These are phyloP conservation scores for Phlyctochytrium arcticum DNA, from an alignment of 192 early-diverging fungal genomes.

Conservation along the genomic window DNA sequence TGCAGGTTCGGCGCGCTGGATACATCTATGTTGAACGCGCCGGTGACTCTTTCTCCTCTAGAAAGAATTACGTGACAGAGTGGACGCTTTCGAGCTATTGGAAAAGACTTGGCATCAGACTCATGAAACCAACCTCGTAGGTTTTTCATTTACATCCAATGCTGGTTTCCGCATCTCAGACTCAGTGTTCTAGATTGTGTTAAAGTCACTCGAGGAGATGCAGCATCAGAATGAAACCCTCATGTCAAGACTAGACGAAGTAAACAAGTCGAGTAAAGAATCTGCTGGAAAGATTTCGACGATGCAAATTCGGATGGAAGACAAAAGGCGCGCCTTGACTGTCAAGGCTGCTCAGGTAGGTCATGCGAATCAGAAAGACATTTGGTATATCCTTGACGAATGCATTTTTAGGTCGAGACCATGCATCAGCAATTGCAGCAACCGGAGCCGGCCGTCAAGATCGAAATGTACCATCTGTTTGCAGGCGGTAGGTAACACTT, in stretches of 20 bases:
- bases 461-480: neutral
- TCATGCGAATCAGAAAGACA: neutral
- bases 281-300: neutral
- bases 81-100: too few species aligned
- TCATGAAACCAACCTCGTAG: conserved; percentile 1
- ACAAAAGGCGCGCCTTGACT: neutral
- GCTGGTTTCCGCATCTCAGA: neutral
- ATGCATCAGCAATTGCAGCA: neutral
- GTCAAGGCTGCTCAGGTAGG: conserved; percentile 2
- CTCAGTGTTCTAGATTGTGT: neutral
- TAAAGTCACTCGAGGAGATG: neutral
- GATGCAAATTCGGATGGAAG: conserved; percentile 13
- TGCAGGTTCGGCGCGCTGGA: conserved; percentile 7
- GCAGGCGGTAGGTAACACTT: neutral
- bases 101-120: neutral
- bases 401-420: too few species aligned
- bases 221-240: conserved; percentile 11
- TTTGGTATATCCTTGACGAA: too few species aligned
- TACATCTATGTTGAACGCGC: too few species aligned
- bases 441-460: neutral
- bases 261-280: neutral
- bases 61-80: too few species aligned
- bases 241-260: conserved; percentile 2
- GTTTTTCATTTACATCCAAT: neutral
- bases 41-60: too few species aligned